phyloP scores from a whole-genome alignment of 228 moss, liverwort and hornwort species.

The Sphagnum fallax region DNA sequence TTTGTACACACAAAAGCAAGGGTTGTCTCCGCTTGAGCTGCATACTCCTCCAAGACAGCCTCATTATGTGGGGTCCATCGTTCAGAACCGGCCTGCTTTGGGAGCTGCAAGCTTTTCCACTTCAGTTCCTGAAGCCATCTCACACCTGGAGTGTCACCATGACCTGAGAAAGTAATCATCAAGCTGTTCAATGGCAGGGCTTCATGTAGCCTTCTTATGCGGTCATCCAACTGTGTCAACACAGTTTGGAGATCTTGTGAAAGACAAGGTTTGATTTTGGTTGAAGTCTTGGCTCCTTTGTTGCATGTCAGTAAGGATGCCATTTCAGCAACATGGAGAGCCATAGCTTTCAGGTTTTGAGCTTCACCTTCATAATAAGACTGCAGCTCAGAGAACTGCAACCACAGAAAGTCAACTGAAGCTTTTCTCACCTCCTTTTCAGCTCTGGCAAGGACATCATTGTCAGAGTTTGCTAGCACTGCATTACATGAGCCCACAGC shows the following conservation, averaged over 20 bases:
- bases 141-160: conserved; percentile 71
- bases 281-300: conserved; percentile 1
- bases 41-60: conserved; percentile 42
- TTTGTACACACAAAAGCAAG: conserved; percentile 48
- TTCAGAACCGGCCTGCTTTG: conserved; percentile 17
- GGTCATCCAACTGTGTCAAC: conserved; percentile 41
- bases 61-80: conserved; percentile 31
- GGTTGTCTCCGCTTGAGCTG: conserved; percentile 40
- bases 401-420: conserved; percentile 73
- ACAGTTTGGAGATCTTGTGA: conserved; percentile 29
- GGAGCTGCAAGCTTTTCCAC: conserved; percentile 39
- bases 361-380: conserved; percentile 53
- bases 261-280: no score
- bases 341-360: conserved; percentile 26
- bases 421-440: conserved; percentile 70
- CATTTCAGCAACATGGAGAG: conserved; percentile 59
- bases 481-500: conserved; percentile 76
- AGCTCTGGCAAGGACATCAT: conserved; percentile 57
- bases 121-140: conserved; percentile 52
- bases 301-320: conserved; percentile 72
- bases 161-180: conserved; percentile 71
- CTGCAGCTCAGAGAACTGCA: conserved; percentile 70
- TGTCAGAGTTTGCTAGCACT: conserved; percentile 57
- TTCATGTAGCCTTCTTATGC: conserved; percentile 49
- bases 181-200: conserved; percentile 62